phyloP scores from a whole-genome alignment of 2,329 filamentous ascomycete species.

The Dothideomycetes sp. region DNA sequence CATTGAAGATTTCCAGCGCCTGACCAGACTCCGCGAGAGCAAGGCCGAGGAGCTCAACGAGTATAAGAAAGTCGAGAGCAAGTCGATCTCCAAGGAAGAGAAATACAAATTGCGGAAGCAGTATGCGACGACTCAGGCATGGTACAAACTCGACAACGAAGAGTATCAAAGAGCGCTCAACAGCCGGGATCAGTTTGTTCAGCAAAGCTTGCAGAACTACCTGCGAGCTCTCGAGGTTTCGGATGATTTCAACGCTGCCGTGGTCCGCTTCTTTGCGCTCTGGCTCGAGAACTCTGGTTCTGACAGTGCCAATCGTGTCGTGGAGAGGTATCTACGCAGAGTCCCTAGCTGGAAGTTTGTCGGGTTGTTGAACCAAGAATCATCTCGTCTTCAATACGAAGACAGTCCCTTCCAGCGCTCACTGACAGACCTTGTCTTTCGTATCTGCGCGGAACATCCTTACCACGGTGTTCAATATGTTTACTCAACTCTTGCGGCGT shows the following conservation, averaged over 20 bases:
- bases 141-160: constrained; percentile 81
- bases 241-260: constrained; percentile 81
- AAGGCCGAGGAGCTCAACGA: constrained; percentile 39
- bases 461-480: constrained; percentile 98
- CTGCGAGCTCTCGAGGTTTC: constrained; percentile 74
- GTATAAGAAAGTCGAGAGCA: constrained; percentile 74
- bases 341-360: constrained; percentile 92
- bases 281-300: constrained; percentile 86
- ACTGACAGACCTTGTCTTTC: constrained; percentile 63
- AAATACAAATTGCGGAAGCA: constrained; percentile 29
- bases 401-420: constrained; percentile 64
- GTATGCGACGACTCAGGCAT: constrained; percentile 63
- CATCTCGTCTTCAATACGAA: constrained; percentile 75
- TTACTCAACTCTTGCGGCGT: constrained; percentile 62
- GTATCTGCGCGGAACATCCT: constrained; percentile 85
- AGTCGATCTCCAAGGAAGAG: constrained; percentile 45
- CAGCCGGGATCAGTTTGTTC: constrained; percentile 73
- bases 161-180: constrained; percentile 73
- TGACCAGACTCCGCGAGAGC: constrained; percentile 57
- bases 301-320: constrained; percentile 65
- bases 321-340: constrained; percentile 56
- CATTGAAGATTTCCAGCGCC: constrained; percentile 71
- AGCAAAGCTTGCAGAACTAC: constrained; percentile 86
- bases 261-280: constrained; percentile 81
- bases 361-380: constrained; percentile 86